These are phyloP conservation scores for Diaporthe australafricana DNA, from an alignment of 2,329 filamentous ascomycete genomes.

Conservation along the genomic window DNA sequence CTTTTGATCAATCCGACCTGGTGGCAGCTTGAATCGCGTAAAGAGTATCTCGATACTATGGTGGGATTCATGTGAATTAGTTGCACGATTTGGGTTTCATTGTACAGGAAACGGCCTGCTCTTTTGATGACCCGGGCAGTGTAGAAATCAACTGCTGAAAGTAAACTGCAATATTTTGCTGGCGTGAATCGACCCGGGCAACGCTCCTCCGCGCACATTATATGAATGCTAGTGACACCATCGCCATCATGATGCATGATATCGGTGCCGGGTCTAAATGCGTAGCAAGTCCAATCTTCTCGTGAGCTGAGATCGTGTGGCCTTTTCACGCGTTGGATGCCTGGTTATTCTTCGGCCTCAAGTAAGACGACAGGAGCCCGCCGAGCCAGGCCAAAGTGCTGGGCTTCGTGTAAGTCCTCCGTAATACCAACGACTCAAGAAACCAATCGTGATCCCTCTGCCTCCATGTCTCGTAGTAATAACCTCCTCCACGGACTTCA, in stretches of 20 bases:
- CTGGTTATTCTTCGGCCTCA: background rate
- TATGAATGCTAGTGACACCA: background rate
- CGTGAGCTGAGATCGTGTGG: background rate
- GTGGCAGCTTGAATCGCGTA: background rate
- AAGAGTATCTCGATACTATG: too few species aligned
- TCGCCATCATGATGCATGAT: background rate
- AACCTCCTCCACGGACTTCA: conserved; percentile 6
- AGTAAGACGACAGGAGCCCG: background rate
- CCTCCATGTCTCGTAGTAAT: conserved; percentile 32
- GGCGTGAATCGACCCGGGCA: too few species aligned
- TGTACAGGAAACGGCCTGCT: too few species aligned
- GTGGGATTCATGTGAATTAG: background rate
- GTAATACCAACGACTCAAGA: conserved; percentile 4
- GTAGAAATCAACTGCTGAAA: background rate
- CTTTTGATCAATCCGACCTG: background rate
- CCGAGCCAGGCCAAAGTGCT: conserved; percentile 2
- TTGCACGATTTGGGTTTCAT: background rate
- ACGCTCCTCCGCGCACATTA: background rate
- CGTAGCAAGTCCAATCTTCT: background rate
- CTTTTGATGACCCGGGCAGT: background rate
- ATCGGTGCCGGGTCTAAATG: too few species aligned
- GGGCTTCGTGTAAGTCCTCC: background rate
- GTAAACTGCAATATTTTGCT: background rate
- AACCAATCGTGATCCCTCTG: conserved; percentile 27
- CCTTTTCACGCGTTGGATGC: background rate